Base-by-base conservation (phyloP, 179 eudicot genomes). In the Drosera spatulata region DNA sequence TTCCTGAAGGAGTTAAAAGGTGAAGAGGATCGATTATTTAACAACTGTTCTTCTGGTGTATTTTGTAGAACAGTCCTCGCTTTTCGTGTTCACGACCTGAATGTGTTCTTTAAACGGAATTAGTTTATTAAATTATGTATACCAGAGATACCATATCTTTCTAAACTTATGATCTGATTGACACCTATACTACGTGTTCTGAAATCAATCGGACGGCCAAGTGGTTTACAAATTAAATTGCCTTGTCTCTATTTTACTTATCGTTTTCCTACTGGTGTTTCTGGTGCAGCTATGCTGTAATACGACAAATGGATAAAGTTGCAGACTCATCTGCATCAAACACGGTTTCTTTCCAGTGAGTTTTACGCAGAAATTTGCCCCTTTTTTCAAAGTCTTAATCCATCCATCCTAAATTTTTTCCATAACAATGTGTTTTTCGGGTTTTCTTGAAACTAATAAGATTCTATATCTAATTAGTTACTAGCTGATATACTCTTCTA, bases 1-100 rank as follows among this genome's bases (percentile, higher is more conserved):
- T 80, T 65, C 78, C 91, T 5, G 91, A 85, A 65, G 98, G 96
- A 68, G 78, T 85, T 44, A 83, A 76, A 75, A 91, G 98, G 95
- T 91, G 54, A 72, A 38, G 43, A 55, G 53, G 52, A 50, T 54
- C 51, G 53, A 64, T 1, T 15, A 15, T 43, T 39, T 54, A 13
- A 11, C 44, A 6, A 22, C 33, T n/a, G n/a, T n/a, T 10, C 10
- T 10, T 4, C 53, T 50, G 13, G n/a, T 11, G n/a, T 8, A 4
- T 4, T 15, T 50, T n/a, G 2, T 10, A 1, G 13, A 50, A 50
- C 3, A n/a, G n/a, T n/a, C n/a, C n/a, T n/a, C n/a, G n/a, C n/a
- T n/a, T n/a, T n/a, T n/a, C n/a, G n/a, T n/a, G n/a, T n/a, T n/a
- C n/a, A n/a, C n/a, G n/a, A n/a, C n/a, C n/a, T n/a, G n/a, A n/a